Conservation (phyloP, 2,329 filamentous ascomycete species). For the Ambrosiella xylebori region DNA sequence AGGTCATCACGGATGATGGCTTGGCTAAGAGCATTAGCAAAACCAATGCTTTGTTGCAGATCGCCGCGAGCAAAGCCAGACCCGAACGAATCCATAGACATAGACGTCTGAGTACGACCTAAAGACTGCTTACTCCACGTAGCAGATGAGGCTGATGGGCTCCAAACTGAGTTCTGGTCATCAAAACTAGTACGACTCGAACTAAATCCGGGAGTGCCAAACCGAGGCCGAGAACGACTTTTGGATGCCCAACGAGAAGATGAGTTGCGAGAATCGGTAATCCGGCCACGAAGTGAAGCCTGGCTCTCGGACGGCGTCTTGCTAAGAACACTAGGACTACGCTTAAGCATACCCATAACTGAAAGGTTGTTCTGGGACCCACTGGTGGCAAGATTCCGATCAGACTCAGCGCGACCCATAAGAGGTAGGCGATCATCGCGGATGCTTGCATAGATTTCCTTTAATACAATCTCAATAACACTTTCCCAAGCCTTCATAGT, state of each 20-base stretch:
- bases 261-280: conserved; percentile 37
- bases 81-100: conserved; percentile 81
- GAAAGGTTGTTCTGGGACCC: conserved; percentile 40
- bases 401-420: conserved; percentile 46
- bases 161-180: conserved; percentile 79
- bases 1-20: conserved; percentile 77
- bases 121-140: conserved; percentile 91
- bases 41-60: conserved; percentile 92
- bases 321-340: conserved; percentile 79
- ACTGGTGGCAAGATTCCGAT: conserved; percentile 20
- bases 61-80: conserved; percentile 60
- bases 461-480: conserved; percentile 78
- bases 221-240: conserved; percentile 60
- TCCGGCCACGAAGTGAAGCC: conserved; percentile 51
- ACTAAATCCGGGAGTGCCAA: conserved; percentile 62
- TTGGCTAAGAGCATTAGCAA: conserved; percentile 89
- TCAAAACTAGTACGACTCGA: conserved; percentile 92
- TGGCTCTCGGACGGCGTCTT: conserved; percentile 77
- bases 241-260: conserved; percentile 69
- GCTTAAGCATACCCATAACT: conserved; percentile 60
- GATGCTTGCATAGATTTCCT: conserved; percentile 82
- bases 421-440: conserved; percentile 72
- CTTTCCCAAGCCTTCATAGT: conserved; percentile 66
- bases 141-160: conserved; percentile 66
- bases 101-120: conserved; percentile 75